Conservation (phyloP, 768 basidiomycete species). For the Tephrocybe sp. region DNA sequence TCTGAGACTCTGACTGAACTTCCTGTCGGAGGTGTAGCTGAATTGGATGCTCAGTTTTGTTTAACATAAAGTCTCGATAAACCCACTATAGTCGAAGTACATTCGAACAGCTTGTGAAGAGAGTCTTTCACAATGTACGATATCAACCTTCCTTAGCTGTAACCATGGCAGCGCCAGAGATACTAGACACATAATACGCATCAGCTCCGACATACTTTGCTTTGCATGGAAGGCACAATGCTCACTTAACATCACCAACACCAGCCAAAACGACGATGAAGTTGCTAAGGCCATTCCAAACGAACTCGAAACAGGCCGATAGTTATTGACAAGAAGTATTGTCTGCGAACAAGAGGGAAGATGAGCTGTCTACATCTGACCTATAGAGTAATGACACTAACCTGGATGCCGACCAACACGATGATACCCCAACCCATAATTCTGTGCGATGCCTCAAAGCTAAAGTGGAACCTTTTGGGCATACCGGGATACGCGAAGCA, state of each 20-base stretch:
- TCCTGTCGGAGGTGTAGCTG: conserved; percentile 44
- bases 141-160: conserved; percentile 53
- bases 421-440: conserved; percentile 42
- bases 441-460: conserved; percentile 42
- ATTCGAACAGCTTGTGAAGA: conserved; percentile 57
- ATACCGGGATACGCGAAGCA: conserved; percentile 37
- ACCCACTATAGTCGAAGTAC: conserved; percentile 54
- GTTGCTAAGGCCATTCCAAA: conserved; percentile 42
- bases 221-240: background rate
- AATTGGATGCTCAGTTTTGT: background rate
- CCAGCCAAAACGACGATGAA: conserved; percentile 53
- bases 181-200: conserved; percentile 18
- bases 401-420: conserved; percentile 39
- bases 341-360: conserved; percentile 28
- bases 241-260: conserved; percentile 45
- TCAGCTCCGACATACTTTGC: background rate
- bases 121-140: conserved; percentile 44
- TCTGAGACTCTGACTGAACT: conserved; percentile 45
- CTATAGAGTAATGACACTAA: conserved; percentile 13
- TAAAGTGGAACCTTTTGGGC: conserved; percentile 35
- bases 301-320: conserved; percentile 31
- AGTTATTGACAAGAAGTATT: conserved; percentile 52
- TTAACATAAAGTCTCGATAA: background rate
- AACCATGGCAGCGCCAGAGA: conserved; percentile 61
- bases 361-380: background rate